Conservation (phyloP, 495 filamentous ascomycete genomes). For the Penicillium silybi region DNA sequence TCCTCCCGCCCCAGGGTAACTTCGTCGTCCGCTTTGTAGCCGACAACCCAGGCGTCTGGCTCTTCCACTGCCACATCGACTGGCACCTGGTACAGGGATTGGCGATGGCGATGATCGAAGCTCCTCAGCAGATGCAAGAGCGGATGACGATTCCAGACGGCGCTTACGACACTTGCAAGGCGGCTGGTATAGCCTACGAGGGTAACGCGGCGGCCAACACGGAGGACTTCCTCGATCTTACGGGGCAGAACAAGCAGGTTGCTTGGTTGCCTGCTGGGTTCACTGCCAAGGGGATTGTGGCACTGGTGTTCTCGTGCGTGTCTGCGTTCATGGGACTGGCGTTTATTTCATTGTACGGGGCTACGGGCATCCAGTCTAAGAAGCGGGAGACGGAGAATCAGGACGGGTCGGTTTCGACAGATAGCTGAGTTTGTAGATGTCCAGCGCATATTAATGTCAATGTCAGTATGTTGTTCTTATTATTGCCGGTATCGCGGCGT, state of each 20-base stretch:
- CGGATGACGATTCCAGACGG: constrained; percentile 57
- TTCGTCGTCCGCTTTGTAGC: constrained; percentile 66
- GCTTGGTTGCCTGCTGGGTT: constrained; percentile 65
- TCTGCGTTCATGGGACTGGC: constrained; percentile 69
- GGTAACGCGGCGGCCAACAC: constrained; percentile 80
- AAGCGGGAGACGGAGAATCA: neutral
- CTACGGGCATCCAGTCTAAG: constrained; percentile 13
- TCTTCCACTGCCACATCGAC: constrained; percentile 64
- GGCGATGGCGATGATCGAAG: constrained; percentile 46
- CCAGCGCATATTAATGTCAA: constrained; percentile 2
- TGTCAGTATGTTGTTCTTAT: neutral
- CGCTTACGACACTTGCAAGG: constrained; percentile 61
- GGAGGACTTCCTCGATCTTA: constrained; percentile 58
- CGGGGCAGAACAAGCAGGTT: constrained; percentile 54
- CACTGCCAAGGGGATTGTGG: constrained; percentile 65
- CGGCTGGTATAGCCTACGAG: constrained; percentile 29
- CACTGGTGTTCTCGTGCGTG: constrained; percentile 67
- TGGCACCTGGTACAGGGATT: constrained; percentile 55
- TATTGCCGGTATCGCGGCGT: constrained; percentile 18
- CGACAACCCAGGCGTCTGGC: constrained; percentile 61
- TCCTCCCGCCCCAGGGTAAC: constrained; percentile 51
- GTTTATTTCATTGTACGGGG: constrained; percentile 65
- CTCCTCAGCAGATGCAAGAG: constrained; percentile 59
- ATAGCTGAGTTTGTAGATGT: neutral
- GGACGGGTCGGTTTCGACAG: neutral